Percentiles rank a stretch among this genome's conserved stretches.
Evolutionary conservation across 2,329 filamentous ascomycete species (phyloP).

Genomic region (Colletotrichum sublineola): DNA sequence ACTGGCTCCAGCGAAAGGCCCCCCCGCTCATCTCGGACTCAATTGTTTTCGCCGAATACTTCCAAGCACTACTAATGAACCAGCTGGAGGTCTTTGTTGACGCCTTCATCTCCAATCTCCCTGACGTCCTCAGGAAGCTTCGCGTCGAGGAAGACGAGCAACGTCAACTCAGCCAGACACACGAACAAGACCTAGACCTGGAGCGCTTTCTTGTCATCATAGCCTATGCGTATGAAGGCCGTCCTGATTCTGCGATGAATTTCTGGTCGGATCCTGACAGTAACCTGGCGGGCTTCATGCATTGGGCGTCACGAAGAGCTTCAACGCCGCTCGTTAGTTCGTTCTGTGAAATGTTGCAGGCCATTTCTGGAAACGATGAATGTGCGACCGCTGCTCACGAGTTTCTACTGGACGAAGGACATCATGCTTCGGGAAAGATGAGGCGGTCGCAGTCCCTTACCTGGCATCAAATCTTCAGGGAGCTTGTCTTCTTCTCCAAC

Average conservation of each 20-base stretch:
- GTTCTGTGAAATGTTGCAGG: conserved; percentile 95
- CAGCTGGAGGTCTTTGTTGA: conserved; percentile 91
- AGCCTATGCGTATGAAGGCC: conserved; percentile 89
- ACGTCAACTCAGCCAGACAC: conserved; percentile 73
- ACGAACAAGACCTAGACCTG: conserved; percentile 79
- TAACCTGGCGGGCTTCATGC: conserved; percentile 93
- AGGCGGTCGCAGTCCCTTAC: conserved; percentile 87
- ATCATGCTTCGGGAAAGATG: conserved; percentile 80
- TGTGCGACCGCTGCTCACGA: conserved; percentile 88
- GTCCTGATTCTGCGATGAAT: conserved; percentile 84
- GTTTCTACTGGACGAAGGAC: conserved; percentile 89
- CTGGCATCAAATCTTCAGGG: conserved; percentile 92
- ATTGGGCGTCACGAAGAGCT: conserved; percentile 95
- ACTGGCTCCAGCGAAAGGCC: conserved; percentile 86
- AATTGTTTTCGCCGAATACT: conserved; percentile 76
- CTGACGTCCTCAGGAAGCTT: conserved; percentile 87
- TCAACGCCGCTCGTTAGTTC: conserved; percentile 96
- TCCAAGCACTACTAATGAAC: conserved; percentile 80
- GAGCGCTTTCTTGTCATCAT: conserved; percentile 95
- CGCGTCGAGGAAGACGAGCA: conserved; percentile 93
- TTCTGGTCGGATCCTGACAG: conserved; percentile 96
- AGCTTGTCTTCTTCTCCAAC: conserved; percentile 85
- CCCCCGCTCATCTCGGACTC: conserved; percentile 76
- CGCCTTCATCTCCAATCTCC: conserved; percentile 94
- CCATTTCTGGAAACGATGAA: conserved; percentile 84